Evolutionary conservation across 305 asterid species (phyloP).

Genomic region (Fraxinus ornus): DNA sequence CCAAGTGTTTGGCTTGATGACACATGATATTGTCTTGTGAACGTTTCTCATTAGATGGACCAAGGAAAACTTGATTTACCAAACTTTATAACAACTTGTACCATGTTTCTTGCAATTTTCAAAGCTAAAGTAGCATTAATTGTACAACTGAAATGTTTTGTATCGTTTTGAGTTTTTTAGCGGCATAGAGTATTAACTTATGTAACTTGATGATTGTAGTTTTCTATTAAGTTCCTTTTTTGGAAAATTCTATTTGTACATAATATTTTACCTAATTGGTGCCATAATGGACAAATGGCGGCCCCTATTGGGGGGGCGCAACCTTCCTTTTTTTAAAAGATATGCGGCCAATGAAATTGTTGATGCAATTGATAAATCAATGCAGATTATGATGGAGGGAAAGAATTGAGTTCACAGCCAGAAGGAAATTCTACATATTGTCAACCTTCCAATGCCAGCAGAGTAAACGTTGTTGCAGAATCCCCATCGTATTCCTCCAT

Average conservation of each 20-base stretch:
- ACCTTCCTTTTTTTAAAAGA: no score
- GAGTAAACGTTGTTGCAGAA: conserved; percentile 15
- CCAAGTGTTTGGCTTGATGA: background rate
- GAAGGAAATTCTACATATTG: conserved; percentile 18
- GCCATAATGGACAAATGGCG: no score
- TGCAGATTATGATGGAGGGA: conserved; percentile 18
- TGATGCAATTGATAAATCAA: background rate
- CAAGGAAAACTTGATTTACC: background rate
- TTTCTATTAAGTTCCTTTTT: background rate
- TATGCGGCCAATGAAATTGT: background rate
- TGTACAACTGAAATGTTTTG: background rate
- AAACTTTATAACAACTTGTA: background rate
- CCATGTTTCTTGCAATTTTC: background rate
- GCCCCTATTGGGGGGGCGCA: no score
- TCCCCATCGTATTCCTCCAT: conserved; percentile 5
- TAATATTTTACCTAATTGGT: no score
- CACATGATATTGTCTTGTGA: background rate
- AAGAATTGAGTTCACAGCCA: conserved; percentile 5
- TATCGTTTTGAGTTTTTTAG: background rate
- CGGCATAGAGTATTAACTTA: background rate
- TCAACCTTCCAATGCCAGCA: conserved; percentile 6
- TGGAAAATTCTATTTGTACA: no score
- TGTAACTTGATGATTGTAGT: background rate
- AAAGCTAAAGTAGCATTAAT: background rate
- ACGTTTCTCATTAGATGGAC: background rate